Evolutionary conservation across 768 basidiomycete genomes (phyloP).

Genomic region (Psilocybe subaeruginosa): DNA sequence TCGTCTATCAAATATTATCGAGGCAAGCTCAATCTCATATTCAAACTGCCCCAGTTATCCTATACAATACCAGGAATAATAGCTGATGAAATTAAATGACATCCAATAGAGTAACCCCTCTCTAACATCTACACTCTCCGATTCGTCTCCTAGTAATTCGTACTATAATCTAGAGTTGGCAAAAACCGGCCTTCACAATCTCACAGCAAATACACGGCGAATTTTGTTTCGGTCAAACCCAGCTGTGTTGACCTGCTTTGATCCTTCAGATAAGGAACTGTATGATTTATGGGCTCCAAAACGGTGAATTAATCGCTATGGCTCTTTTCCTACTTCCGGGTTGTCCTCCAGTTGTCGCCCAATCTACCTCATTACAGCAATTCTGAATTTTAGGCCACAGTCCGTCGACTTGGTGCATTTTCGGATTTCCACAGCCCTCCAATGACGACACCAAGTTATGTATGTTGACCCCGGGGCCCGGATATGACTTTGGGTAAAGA

Average conservation of each 20-base stretch:
- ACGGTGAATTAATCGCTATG: not conserved
- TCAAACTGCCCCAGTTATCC: too few species aligned
- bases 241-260: slow-evolving; percentile 72
- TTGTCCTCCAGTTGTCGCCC: not conserved
- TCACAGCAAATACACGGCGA: slow-evolving; percentile 28
- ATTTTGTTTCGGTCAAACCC: slow-evolving; percentile 65
- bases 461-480: slow-evolving; percentile 1
- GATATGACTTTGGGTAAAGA: slow-evolving; percentile 3
- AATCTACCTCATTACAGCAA: too few species aligned
- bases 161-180: slow-evolving; percentile 15
- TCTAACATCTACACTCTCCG: slow-evolving; percentile 37
- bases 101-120: slow-evolving; percentile 22
- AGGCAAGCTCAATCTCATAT: too few species aligned
- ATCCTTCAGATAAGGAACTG: slow-evolving; percentile 73
- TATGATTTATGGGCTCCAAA: slow-evolving; percentile 78
- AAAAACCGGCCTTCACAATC: slow-evolving; percentile 2
- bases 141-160: slow-evolving; percentile 26
- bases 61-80: not conserved
- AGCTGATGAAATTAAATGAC: not conserved
- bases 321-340: not conserved
- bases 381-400: not conserved
- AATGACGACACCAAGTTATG: too few species aligned
- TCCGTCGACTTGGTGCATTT: too few species aligned
- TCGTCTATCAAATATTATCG: too few species aligned
- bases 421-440: too few species aligned